phyloP scores from a whole-genome alignment of 2,329 filamentous ascomycete genomes.

The Stachybotrys elegans region DNA sequence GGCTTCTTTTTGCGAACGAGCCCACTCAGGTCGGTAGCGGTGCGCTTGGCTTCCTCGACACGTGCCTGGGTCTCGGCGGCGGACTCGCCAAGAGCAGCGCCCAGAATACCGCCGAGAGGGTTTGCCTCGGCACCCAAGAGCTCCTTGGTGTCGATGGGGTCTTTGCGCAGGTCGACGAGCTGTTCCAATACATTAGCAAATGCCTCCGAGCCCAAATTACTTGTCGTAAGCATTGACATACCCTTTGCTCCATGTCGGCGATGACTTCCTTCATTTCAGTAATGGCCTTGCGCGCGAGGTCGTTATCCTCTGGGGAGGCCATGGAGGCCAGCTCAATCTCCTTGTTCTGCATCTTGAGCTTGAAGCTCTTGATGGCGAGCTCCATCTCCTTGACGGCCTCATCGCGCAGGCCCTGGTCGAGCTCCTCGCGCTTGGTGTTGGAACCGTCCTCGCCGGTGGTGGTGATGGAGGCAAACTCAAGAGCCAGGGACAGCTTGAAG shows the following conservation, averaged over 20 bases:
- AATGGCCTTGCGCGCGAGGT: conserved; percentile 57
- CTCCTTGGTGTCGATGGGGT: conserved; percentile 41
- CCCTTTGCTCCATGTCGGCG: conserved; percentile 71
- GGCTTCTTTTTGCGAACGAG: conserved; percentile 67
- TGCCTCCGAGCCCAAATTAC: too few species aligned
- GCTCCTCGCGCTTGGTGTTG: conserved; percentile 39
- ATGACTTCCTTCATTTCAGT: conserved; percentile 73
- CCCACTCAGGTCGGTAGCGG: conserved; percentile 68
- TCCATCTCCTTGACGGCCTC: conserved; percentile 69
- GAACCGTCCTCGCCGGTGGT: conserved; percentile 45
- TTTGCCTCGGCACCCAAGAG: conserved; percentile 35
- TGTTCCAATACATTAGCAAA: too few species aligned
- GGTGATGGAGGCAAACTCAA: conserved; percentile 86
- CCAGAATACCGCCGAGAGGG: conserved; percentile 54
- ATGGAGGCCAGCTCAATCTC: conserved; percentile 60
- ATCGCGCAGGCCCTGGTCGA: conserved; percentile 66
- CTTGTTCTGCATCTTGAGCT: conserved; percentile 64
- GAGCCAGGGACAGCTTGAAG: conserved; percentile 89
- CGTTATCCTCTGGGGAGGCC: conserved; percentile 62
- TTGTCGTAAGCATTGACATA: conserved; percentile 33
- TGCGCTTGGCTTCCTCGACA: conserved; percentile 67
- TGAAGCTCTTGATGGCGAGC: conserved; percentile 67
- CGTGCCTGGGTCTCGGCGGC: conserved; percentile 56
- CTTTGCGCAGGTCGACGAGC: conserved; percentile 63
- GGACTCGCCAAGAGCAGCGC: conserved; percentile 58